Evolutionary conservation across 225 moss, liverwort and hornwort genomes (phyloP), one percentile per base, ranked within the genome.

Genomic region (Marchantia polymorpha): DNA sequence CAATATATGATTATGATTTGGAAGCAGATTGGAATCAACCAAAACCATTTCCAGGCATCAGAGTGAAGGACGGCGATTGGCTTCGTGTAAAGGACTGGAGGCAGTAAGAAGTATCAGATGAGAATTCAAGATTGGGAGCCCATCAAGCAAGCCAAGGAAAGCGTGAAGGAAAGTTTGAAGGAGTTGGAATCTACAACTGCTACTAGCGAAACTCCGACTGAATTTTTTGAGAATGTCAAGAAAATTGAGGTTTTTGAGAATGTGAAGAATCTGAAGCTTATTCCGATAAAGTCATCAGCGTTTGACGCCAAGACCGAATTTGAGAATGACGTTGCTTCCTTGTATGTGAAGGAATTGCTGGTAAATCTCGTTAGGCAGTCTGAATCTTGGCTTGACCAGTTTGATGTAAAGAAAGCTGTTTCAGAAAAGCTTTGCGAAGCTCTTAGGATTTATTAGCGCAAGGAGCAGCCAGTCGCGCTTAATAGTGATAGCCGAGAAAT

Each of bases 211-310:
- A 92, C 92, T 26, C 97, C 97, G 16, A 92, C 92, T 20, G 97
- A 99, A 82, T 94, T 99, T 78, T 95, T 97, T 65, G 92, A 99
- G 82, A 96, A 96, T 70, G 92, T 96, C 46, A 91, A 94, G 84
- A 96, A 94, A 83, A 96, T 92, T 10, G 96, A 96, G 76, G 94
- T 96, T 31, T 96, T 90, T 74, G 96, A 91, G 86, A 99, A 93
- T 87, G 91, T 99, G 72, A 99, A 99, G 90, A 99, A 92, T 73
- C 75, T 84, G 87, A 87, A 84, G 77, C 73, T 87, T 3, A 87
- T 80, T 80, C 74, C 87, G 8, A 77, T 65, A 0, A 84, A 84
- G 84, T 31, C 75, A 50, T 72, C 87, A 53, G 70, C 54, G 22
- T 84, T 75, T 49, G 80, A 80, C 64, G 77, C 84, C 10, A 87